Conservation (phyloP, 495 filamentous ascomycete genomes). For the Penicillium manginii region DNA sequence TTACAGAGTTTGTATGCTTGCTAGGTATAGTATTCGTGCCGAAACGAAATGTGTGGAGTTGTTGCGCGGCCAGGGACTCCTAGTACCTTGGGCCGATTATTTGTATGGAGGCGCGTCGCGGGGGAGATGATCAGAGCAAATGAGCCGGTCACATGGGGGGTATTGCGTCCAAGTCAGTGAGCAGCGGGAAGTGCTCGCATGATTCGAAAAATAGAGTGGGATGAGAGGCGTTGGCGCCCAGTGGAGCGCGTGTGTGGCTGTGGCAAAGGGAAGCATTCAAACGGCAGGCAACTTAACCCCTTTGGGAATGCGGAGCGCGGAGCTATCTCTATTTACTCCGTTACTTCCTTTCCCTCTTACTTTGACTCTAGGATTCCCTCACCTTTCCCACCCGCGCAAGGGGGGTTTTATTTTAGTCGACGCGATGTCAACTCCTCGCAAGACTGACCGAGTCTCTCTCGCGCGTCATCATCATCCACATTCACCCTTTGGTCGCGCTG, state of each 20-base stretch:
- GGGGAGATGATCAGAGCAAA: conserved; percentile 27
- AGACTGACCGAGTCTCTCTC: conserved; percentile 18
- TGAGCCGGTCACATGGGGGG: conserved; percentile 40
- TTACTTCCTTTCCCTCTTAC: not conserved
- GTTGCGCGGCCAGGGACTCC: conserved; percentile 1
- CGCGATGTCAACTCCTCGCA: conserved; percentile 25
- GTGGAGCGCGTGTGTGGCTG: not conserved
- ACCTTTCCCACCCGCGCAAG: conserved; percentile 12
- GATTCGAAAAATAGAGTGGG: conserved; percentile 8
- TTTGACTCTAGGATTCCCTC: not conserved
- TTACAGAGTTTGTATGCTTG: conserved; percentile 7
- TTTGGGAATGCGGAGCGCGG: conserved; percentile 30
- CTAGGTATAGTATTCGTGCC: no score
- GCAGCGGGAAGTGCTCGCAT: conserved; percentile 14
- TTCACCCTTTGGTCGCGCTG: conserved; percentile 44
- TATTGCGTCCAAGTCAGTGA: conserved; percentile 12
- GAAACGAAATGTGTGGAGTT: not conserved
- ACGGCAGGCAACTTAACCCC: conserved; percentile 14
- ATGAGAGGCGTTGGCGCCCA: not conserved
- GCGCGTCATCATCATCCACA: conserved; percentile 35
- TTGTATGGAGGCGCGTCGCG: conserved; percentile 21
- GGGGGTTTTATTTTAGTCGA: conserved; percentile 2
- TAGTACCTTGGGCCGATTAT: conserved; percentile 5
- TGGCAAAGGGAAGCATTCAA: conserved; percentile 6
- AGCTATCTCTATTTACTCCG: conserved; percentile 18